Evolutionary conservation across 495 filamentous ascomycete genomes (phyloP).

Genomic region (Neurospora sp.): DNA sequence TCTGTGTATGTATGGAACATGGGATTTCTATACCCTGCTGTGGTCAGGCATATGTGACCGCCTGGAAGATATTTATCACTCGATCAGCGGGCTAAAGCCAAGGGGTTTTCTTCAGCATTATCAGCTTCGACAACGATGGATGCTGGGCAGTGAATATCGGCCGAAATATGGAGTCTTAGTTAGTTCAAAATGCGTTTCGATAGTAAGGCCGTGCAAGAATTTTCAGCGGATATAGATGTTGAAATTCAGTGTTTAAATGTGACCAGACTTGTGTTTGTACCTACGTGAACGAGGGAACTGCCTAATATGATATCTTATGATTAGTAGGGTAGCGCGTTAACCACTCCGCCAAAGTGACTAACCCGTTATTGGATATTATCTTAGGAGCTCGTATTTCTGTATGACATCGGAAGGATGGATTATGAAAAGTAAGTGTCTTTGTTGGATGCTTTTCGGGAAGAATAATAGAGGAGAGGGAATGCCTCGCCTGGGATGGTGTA

Average conservation of each 20-base stretch:
- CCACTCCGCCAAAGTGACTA: no score
- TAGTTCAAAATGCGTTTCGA: neutral
- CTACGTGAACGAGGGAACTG: neutral
- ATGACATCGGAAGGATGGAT: neutral
- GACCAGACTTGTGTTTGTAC: neutral
- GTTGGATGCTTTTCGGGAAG: neutral
- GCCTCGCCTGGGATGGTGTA: neutral
- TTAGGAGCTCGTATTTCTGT: neutral
- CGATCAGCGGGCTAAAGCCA: neutral
- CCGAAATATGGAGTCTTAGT: neutral
- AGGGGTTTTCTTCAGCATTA: neutral
- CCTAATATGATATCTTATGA: no score
- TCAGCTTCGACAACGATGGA: neutral
- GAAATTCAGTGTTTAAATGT: neutral
- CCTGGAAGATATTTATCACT: neutral
- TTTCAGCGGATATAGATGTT: neutral
- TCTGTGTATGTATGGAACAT: neutral
- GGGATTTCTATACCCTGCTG: neutral
- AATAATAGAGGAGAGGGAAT: neutral
- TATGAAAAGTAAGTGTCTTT: no score
- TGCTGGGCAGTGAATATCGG: neutral
- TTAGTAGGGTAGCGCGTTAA: no score
- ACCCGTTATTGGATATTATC: no score
- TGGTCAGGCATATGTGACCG: neutral
- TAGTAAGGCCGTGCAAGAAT: neutral